A percentile compares a stretch with the other conserved stretches of the same genome.
Conservation (phyloP, 805 yeast genomes). For the Candida schatavii region DNA sequence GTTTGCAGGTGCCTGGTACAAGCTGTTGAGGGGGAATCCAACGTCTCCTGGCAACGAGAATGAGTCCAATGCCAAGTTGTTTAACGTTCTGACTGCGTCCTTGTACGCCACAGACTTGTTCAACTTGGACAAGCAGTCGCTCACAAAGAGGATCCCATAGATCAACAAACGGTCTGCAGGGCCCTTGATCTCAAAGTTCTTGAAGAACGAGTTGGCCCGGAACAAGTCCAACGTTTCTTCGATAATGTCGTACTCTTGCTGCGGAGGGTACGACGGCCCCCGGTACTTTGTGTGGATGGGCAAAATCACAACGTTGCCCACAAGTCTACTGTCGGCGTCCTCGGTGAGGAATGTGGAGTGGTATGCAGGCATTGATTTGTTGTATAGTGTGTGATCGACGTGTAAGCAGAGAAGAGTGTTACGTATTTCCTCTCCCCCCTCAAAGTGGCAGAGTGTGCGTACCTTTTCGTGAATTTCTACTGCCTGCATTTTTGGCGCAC, state of each 20-base stretch:
- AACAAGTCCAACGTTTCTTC: constrained; percentile 91
- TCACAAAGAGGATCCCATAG: constrained; percentile 86
- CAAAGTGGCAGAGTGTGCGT: too few relatives aligned
- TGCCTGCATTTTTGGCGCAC: too few relatives aligned
- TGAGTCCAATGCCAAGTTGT: constrained; percentile 81
- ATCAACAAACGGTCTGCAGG: constrained; percentile 90
- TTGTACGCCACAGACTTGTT: constrained; percentile 44
- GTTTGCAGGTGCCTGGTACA: constrained; percentile 71
- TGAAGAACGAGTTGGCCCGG: constrained; percentile 94
- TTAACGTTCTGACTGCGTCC: constrained; percentile 68
- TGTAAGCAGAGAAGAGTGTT: too few relatives aligned
- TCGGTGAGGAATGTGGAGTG: constrained; percentile 77
- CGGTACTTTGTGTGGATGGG: constrained; percentile 82
- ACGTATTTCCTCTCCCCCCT: too few relatives aligned
- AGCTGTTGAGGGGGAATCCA: constrained; percentile 85
- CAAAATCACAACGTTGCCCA: constrained; percentile 78
- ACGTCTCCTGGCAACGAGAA: constrained; percentile 94
- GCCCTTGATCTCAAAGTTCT: constrained; percentile 95
- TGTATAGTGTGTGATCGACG: too few relatives aligned
- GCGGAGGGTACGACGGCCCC: constrained; percentile 85
- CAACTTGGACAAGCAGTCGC: constrained; percentile 76
- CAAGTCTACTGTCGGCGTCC: constrained; percentile 55
- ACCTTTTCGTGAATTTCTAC: too few relatives aligned
- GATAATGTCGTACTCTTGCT: constrained; percentile 75
- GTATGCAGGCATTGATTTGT: constrained; percentile 63